A percentile compares a stretch with the other conserved stretches of the same genome.
Evolutionary conservation across 208 protist genomes (phyloP).

Genomic region (Leishmania braziliensis): DNA sequence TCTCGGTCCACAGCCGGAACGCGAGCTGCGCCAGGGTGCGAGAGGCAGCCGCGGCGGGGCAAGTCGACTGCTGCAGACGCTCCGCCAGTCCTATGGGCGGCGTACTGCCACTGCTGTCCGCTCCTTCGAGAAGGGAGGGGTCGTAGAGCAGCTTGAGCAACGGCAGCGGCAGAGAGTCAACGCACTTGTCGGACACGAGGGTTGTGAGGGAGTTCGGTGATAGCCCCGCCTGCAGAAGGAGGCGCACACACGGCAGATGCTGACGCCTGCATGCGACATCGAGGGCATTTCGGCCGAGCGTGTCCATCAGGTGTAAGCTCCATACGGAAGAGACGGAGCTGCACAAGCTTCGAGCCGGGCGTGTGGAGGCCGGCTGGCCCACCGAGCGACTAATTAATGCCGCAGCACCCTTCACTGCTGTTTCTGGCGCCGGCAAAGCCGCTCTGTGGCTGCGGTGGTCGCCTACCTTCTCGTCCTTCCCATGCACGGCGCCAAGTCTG

Average conservation of each 20-base stretch:
- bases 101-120: neutral
- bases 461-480: neutral
- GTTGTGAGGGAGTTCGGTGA: constrained; percentile 19
- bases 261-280: constrained; percentile 18
- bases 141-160: constrained; percentile 30
- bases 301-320: constrained; percentile 10
- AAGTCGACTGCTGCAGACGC: constrained; percentile 22
- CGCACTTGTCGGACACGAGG: constrained; percentile 5
- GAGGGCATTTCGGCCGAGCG: constrained; percentile 13
- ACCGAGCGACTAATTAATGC: neutral
- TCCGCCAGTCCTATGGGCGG: constrained; percentile 16
- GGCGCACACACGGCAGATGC: constrained; percentile 14
- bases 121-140: constrained; percentile 24
- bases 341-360: neutral
- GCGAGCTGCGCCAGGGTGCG: constrained; percentile 38
- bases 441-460: neutral
- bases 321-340: neutral
- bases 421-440: neutral
- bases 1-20: constrained; percentile 48
- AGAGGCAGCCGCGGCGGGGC: constrained; percentile 33
- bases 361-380: neutral
- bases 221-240: constrained; percentile 18
- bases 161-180: constrained; percentile 14
- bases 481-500: neutral
- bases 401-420: neutral